These are phyloP conservation scores for Syncephalastrum monosporum DNA, from an alignment of 371 early-diverging fungal species.

Conservation along the genomic window DNA sequence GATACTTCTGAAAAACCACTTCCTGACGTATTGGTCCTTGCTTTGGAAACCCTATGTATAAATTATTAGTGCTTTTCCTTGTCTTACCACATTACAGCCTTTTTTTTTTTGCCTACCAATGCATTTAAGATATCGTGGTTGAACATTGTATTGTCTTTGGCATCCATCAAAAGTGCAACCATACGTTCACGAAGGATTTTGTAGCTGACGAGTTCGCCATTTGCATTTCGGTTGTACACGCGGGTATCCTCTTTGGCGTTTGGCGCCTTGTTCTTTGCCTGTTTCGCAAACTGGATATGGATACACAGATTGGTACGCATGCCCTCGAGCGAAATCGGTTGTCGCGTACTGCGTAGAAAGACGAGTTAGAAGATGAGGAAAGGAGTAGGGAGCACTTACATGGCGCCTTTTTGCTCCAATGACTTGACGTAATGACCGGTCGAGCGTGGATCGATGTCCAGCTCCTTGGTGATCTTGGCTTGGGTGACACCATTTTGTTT, in stretches of 20 bases:
- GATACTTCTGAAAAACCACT: slow-evolving; percentile 37
- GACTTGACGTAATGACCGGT: slow-evolving; percentile 43
- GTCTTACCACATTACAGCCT: not conserved
- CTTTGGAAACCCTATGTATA: slow-evolving; percentile 32
- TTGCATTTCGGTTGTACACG: slow-evolving; percentile 26
- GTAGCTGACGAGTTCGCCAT: slow-evolving; percentile 19
- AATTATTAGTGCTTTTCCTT: no score
- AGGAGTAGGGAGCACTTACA: slow-evolving; percentile 15
- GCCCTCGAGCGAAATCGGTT: slow-evolving; percentile 13
- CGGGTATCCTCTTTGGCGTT: not conserved
- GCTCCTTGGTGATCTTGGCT: slow-evolving; percentile 24
- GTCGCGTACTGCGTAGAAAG: slow-evolving; percentile 19
- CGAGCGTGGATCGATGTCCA: slow-evolving; percentile 33
- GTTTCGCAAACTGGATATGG: slow-evolving; percentile 22
- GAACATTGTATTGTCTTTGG: slow-evolving; percentile 27
- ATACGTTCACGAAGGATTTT: slow-evolving; percentile 13
- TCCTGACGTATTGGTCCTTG: slow-evolving; percentile 9
- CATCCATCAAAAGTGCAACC: slow-evolving; percentile 21
- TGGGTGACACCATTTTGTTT: slow-evolving; percentile 32
- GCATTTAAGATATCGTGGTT: slow-evolving; percentile 31
- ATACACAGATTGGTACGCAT: slow-evolving; percentile 36
- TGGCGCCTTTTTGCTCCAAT: slow-evolving; percentile 35
- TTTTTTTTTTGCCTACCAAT: slow-evolving; percentile 21
- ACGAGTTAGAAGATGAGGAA: not conserved
- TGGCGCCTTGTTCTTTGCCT: slow-evolving; percentile 5